Percentiles rank a stretch among this genome's conserved stretches.
phyloP scores from a whole-genome alignment of 192 early-diverging fungal genomes.

The Backusella tuberculispora region DNA sequence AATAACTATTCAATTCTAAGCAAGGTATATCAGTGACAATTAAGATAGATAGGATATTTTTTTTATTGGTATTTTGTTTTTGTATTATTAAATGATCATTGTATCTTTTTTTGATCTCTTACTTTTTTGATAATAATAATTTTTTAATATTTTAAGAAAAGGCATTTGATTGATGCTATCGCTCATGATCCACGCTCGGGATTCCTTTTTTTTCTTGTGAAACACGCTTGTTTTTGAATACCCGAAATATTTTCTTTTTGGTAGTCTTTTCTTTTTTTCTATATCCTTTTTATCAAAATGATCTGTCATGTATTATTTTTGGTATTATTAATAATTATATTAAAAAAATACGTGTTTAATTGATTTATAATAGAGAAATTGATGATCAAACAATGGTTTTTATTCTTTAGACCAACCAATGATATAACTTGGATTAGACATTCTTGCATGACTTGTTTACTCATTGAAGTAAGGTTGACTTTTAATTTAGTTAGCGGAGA shows the following conservation, averaged over 20 bases:
- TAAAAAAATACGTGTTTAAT: not conserved
- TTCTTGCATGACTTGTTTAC: constrained; percentile 18
- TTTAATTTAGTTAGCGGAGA: constrained; percentile 3
- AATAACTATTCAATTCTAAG: too few relatives aligned
- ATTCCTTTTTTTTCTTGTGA: not conserved
- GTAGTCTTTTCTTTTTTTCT: not conserved
- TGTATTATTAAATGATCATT: not conserved
- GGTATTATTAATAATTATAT: not conserved
- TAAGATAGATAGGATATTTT: not conserved
- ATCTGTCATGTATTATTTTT: constrained; percentile 8
- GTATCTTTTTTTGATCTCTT: not conserved
- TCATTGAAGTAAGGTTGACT: constrained; percentile 1
- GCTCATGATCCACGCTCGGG: not conserved
- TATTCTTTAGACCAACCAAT: not conserved
- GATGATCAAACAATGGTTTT: not conserved
- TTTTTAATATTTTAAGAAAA: too few relatives aligned
- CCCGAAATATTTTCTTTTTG: not conserved
- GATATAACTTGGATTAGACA: constrained; percentile 9
- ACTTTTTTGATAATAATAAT: not conserved
- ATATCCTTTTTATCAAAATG: not conserved
- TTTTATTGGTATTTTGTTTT: not conserved
- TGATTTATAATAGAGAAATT: not conserved
- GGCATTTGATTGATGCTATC: not conserved
- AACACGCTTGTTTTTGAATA: not conserved
- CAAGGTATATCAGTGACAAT: not conserved